These are phyloP conservation scores for Echinosophora koreensis DNA, from an alignment of 306 rosid genomes.

Conservation along the genomic window DNA sequence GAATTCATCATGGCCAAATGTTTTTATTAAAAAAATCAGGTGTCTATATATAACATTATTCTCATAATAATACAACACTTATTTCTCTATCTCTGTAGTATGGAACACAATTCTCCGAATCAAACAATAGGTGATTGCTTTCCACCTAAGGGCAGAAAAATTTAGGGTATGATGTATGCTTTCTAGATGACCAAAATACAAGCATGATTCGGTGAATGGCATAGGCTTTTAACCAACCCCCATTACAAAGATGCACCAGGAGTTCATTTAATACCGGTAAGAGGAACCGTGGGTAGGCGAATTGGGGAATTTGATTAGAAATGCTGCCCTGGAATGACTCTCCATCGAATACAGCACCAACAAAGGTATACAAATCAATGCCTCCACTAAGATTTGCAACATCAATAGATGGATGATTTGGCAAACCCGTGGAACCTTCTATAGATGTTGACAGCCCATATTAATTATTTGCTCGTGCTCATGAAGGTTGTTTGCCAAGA, in stretches of 20 bases:
- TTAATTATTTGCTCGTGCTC: constrained; percentile 18
- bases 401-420: constrained; percentile 28
- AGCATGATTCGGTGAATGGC: neutral
- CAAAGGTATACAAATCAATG: constrained; percentile 48
- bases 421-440: constrained; percentile 42
- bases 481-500: constrained; percentile 15
- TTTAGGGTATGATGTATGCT: neutral
- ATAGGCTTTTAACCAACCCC: no score
- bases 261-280: no score
- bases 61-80: neutral
- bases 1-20: no score
- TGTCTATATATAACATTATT: no score
- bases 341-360: constrained; percentile 45
- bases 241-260: no score
- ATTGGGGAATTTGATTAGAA: neutral
- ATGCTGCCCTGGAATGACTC: constrained; percentile 30
- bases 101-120: neutral
- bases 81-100: neutral
- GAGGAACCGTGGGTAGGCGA: no score
- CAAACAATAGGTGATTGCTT: no score
- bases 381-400: neutral
- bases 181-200: neutral
- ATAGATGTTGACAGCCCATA: constrained; percentile 21
- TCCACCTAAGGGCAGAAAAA: no score
- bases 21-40: no score